These are phyloP conservation scores for Lodderomyces parapsilosis DNA, from an alignment of 1,139 yeast genomes.

Conservation along the genomic window DNA sequence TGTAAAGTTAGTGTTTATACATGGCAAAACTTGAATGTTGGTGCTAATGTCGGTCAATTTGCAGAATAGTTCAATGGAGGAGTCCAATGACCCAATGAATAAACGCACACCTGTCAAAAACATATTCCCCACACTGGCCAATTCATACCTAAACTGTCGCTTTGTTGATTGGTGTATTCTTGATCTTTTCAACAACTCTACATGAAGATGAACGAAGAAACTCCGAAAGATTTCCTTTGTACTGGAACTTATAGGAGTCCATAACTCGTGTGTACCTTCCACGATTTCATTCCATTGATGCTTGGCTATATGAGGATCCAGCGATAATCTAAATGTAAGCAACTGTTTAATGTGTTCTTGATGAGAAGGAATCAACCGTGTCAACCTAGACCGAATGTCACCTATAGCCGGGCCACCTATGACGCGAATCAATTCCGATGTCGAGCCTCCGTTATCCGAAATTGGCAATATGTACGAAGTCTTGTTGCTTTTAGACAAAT, in stretches of 20 bases:
- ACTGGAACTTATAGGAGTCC: conserved; percentile 62
- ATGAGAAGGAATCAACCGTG: conserved; percentile 60
- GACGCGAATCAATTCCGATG: conserved; percentile 85
- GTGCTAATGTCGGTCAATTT: conserved; percentile 65
- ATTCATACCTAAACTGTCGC: conserved; percentile 64
- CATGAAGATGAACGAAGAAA: conserved; percentile 75
- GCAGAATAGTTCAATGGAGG: conserved; percentile 74
- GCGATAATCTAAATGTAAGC: conserved; percentile 61
- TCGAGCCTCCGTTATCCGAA: conserved; percentile 93
- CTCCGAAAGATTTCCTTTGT: conserved; percentile 75
- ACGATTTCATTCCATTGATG: conserved; percentile 75
- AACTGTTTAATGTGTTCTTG: conserved; percentile 46
- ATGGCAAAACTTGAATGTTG: conserved; percentile 65
- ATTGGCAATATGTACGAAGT: conserved; percentile 76
- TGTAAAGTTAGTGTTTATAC: conserved; percentile 79
- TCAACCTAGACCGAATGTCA: conserved; percentile 79
- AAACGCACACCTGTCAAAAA: conserved; percentile 79
- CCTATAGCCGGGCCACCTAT: conserved; percentile 97
- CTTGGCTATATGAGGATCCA: conserved; percentile 54
- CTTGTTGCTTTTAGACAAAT: conserved; percentile 27
- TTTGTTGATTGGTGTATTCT: conserved; percentile 44
- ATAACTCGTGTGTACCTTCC: conserved; percentile 72
- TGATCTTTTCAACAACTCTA: conserved; percentile 70
- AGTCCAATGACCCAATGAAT: conserved; percentile 80
- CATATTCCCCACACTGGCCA: conserved; percentile 84